Evolutionary conservation across 805 yeast species (phyloP), one percentile per base, ranked within the genome.

Genomic region (Citeromyces nyonsensis): DNA sequence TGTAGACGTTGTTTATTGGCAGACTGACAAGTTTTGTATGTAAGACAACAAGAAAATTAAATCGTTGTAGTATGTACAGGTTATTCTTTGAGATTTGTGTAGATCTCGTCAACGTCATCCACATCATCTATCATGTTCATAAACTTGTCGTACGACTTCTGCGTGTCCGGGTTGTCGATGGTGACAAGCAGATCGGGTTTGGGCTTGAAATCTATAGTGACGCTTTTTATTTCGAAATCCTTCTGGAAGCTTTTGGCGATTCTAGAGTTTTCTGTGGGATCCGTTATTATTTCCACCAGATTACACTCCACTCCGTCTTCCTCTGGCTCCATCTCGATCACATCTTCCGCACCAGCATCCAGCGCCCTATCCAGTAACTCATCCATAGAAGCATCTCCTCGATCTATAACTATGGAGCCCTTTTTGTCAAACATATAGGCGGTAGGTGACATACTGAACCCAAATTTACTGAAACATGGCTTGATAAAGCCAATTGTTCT

Each of bases 71-170:
- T 20, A 13, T 31, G 18, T 15, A 14, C 20, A 13, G 10, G 20
- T 30, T 30, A 15, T 30, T 32, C 26, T 31, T 13, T 29, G 22
- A 70, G 58, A 48, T 84, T 88, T 22, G 82, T 67, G 54, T 81
- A 82, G 37, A 81, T 72, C 39, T 72, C 83, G 5, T 83, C 73
- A 13, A 88, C 81, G 43, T 91, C 97, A 32, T 78, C 84, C n/a
- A 84, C 57, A 24, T 75, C 83, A 34, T 83, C 93, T 30, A 88
- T 57, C 31, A 62, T 60, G 14, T 51, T 57, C 24, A 77, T 50
- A 25, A 85, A 69, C 44, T 72, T 79, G 10, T 65, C 64, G 43
- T 71, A 65, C 25, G 62, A 61, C 37, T 60, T 64, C 36, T 52
- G 58, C 6, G 62, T 54, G 3, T 72, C 84, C 15, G 60, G 72